Percentiles rank a stretch among this genome's conserved stretches.
phyloP scores from a whole-genome alignment of 2,329 filamentous ascomycete genomes.

The Colletotrichum sp. region DNA sequence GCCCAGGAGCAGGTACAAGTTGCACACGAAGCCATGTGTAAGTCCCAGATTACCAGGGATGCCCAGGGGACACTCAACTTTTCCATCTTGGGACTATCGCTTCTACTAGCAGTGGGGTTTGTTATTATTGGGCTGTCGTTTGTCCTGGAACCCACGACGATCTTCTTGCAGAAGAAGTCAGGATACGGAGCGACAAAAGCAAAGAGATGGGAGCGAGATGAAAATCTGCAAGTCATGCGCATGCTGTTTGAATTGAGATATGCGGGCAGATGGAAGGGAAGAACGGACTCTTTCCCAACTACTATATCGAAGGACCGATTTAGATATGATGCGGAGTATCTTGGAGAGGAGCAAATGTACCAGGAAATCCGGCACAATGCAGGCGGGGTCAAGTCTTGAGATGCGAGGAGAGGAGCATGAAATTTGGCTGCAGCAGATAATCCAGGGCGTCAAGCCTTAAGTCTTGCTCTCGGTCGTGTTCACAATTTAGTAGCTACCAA shows the following conservation, averaged over 20 bases:
- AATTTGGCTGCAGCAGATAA: neutral
- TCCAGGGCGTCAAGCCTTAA: neutral
- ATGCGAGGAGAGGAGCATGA: accelerated
- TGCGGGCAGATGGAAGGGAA: neutral
- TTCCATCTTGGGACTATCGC: neutral
- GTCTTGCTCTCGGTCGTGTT: neutral
- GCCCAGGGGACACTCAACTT: conserved; percentile 9
- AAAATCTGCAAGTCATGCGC: conserved; percentile 6
- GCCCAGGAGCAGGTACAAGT: neutral
- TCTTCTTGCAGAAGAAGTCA: neutral
- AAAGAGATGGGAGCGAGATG: conserved; percentile 1
- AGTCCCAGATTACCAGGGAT: neutral
- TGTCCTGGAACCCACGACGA: neutral
- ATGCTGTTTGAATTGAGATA: neutral
- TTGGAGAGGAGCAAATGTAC: neutral
- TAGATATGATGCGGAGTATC: neutral
- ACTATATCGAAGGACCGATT: neutral
- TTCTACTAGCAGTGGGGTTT: neutral
- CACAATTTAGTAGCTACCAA: neutral
- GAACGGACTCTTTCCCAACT: neutral
- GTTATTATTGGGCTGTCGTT: neutral
- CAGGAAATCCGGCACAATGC: neutral
- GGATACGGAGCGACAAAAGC: neutral
- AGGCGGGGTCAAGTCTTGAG: neutral
- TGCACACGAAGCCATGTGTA: neutral